Evolutionary conservation across 495 filamentous ascomycete genomes (phyloP).

Genomic region (Aspergillus indologenus): DNA sequence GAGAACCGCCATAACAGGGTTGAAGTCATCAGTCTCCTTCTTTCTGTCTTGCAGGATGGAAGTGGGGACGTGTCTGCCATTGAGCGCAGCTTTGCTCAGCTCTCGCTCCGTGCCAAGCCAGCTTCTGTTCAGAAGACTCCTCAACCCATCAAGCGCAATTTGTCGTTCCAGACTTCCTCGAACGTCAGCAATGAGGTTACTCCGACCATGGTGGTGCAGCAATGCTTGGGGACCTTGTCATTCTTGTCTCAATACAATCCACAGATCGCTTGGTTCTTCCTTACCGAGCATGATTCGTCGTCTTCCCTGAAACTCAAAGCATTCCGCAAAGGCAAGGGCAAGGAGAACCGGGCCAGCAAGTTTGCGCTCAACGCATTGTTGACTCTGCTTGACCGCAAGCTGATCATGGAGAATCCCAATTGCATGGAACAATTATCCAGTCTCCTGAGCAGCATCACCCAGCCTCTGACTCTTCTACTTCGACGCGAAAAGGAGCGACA

Average conservation of each 20-base stretch:
- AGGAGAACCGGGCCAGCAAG: slow-evolving; percentile 75
- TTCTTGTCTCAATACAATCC: slow-evolving; percentile 78
- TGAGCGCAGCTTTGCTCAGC: slow-evolving; percentile 88
- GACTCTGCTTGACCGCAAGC: slow-evolving; percentile 78
- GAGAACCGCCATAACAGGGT: slow-evolving; percentile 91
- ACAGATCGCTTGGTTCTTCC: slow-evolving; percentile 86
- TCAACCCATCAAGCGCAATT: slow-evolving; percentile 66
- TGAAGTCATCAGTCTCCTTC: slow-evolving; percentile 88
- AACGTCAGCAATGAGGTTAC: slow-evolving; percentile 72
- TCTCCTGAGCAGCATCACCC: slow-evolving; percentile 82
- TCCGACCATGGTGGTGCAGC: slow-evolving; percentile 90
- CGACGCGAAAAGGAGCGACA: slow-evolving; percentile 77
- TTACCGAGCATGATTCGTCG: slow-evolving; percentile 86
- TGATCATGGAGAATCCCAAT: slow-evolving; percentile 90
- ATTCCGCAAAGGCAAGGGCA: slow-evolving; percentile 83
- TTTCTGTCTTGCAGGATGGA: slow-evolving; percentile 96
- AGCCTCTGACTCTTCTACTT: slow-evolving; percentile 76
- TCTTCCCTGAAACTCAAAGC: slow-evolving; percentile 69
- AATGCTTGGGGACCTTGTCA: slow-evolving; percentile 79
- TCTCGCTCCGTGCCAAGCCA: slow-evolving; percentile 88
- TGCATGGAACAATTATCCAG: slow-evolving; percentile 93
- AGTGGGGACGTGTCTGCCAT: slow-evolving; percentile 89
- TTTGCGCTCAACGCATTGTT: slow-evolving; percentile 90
- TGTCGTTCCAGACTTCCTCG: slow-evolving; percentile 53
- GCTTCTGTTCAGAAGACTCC: slow-evolving; percentile 74